A percentile compares a stretch with the other conserved stretches of the same genome.
Evolutionary conservation across 345 rosid species (phyloP).

Genomic region (Zanthoxylum bungeanum): DNA sequence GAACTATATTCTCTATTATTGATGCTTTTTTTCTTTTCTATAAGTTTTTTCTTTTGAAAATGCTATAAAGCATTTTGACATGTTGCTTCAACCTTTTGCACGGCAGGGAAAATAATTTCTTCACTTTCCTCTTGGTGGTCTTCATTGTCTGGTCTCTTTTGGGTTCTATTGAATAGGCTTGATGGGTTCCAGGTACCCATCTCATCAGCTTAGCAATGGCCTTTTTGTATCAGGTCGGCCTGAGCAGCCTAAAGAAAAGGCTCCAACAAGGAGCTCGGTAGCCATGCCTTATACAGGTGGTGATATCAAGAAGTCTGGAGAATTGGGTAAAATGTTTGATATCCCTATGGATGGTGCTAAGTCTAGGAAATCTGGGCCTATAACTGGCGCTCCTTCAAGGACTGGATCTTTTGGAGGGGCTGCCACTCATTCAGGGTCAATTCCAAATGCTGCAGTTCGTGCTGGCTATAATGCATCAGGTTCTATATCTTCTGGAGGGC

Average conservation of each 20-base stretch:
- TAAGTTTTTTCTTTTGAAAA: background rate
- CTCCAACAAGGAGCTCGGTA: constrained; percentile 83
- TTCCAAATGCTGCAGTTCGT: constrained; percentile 73
- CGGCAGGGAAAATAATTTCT: constrained; percentile 26
- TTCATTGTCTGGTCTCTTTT: constrained; percentile 16
- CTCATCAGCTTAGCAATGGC: constrained; percentile 88
- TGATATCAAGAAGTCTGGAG: constrained; percentile 91
- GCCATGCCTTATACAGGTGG: constrained; percentile 98
- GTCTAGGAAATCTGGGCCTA: constrained; percentile 93
- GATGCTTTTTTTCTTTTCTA: background rate
- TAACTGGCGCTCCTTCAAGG: constrained; percentile 75
- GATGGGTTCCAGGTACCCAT: constrained; percentile 92
- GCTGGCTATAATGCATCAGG: constrained; percentile 66
- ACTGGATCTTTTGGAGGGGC: constrained; percentile 86
- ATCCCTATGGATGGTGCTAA: constrained; percentile 64
- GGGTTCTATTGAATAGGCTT: constrained; percentile 16
- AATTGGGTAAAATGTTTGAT: constrained; percentile 95
- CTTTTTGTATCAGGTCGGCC: constrained; percentile 92
- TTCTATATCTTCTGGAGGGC: constrained; percentile 51
- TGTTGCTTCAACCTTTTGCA: background rate
- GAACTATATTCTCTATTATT: too few relatives aligned
- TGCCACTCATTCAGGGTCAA: constrained; percentile 77
- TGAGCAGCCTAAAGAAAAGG: constrained; percentile 86
- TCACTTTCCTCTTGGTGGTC: constrained; percentile 1
- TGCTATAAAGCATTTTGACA: background rate